Percentiles rank a stretch among this genome's conserved stretches.
These are phyloP conservation scores for Ceriops decandra DNA, from an alignment of 345 rosid species.

Conservation along the genomic window DNA sequence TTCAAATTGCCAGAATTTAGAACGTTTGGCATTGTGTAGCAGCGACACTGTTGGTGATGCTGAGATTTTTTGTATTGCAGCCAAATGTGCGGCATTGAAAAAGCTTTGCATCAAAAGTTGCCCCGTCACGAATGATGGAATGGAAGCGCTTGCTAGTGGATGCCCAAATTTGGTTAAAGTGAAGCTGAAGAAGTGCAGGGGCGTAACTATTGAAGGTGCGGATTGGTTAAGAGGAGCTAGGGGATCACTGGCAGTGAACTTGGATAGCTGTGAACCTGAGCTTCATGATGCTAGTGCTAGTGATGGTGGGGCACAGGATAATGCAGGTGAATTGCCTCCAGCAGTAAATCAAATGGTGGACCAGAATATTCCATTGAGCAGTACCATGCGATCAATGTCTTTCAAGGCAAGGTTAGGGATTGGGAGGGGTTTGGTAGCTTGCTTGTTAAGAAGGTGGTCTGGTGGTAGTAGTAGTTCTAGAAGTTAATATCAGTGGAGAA, in stretches of 20 bases:
- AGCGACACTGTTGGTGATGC: constrained; percentile 36
- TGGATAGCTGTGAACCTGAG: constrained; percentile 54
- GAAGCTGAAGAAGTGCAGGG: constrained; percentile 49
- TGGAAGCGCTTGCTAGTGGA: constrained; percentile 35
- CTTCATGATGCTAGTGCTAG: constrained; percentile 46
- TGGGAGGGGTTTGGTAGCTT: constrained; percentile 69
- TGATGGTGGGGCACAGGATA: constrained; percentile 52
- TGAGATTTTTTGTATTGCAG: constrained; percentile 34
- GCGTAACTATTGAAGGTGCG: constrained; percentile 24
- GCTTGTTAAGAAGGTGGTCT: constrained; percentile 66
- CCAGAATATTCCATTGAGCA: constrained; percentile 36
- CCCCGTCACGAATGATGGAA: constrained; percentile 36
- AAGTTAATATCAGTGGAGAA: constrained; percentile 13
- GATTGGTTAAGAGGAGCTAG: constrained; percentile 43
- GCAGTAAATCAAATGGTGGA: constrained; percentile 31
- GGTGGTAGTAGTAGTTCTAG: constrained; percentile 45
- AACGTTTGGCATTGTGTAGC: constrained; percentile 44
- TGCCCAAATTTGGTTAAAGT: constrained; percentile 41
- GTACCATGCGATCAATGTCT: constrained; percentile 48
- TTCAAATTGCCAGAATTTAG: constrained; percentile 33
- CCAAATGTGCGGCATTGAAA: constrained; percentile 37
- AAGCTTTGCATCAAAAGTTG: constrained; percentile 53
- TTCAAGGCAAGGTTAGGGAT: constrained; percentile 63
- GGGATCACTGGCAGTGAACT: constrained; percentile 50
- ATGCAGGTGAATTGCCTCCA: constrained; percentile 42